These are phyloP conservation scores for Zoysia pacifica DNA, from an alignment of 176 grass and related monocot genomes.

Conservation along the genomic window DNA sequence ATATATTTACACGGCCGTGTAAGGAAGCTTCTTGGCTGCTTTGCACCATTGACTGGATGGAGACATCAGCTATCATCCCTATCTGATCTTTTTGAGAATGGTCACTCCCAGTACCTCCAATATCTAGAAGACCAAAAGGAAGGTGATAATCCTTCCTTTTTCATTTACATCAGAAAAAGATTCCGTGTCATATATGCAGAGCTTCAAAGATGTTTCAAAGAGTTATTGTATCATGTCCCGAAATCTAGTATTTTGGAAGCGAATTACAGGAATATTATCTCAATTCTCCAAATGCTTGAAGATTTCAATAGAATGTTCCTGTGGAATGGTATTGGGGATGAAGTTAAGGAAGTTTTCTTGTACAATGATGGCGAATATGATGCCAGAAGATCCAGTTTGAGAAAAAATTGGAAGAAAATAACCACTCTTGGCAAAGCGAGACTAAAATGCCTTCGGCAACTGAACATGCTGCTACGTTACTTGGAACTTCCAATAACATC, in stretches of 20 bases:
- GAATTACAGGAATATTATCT: conserved; percentile 49
- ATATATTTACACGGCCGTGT: conserved; percentile 70
- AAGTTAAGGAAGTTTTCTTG: conserved; percentile 52
- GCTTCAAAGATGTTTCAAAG: conserved; percentile 54
- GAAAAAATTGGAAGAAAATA: conserved; percentile 26
- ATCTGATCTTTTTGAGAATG: conserved; percentile 47
- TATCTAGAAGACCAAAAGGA: conserved; percentile 22
- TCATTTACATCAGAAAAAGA: conserved; percentile 40
- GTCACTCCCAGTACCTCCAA: conserved; percentile 42
- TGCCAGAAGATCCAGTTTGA: background rate
- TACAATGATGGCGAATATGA: background rate
- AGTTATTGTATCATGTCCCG: conserved; percentile 58
- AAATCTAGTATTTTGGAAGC: conserved; percentile 48
- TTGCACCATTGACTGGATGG: conserved; percentile 67
- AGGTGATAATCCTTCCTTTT: conserved; percentile 41
- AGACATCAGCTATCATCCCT: conserved; percentile 50
- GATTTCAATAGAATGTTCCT: conserved; percentile 41
- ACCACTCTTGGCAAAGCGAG: conserved; percentile 43
- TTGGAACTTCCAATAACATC: conserved; percentile 59
- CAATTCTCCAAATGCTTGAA: conserved; percentile 52
- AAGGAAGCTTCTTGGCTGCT: conserved; percentile 50
- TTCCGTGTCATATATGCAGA: conserved; percentile 44
- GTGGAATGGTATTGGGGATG: conserved; percentile 14
- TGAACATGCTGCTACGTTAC: conserved; percentile 43
- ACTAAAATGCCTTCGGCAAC: conserved; percentile 43